Evolutionary conservation across 2,329 filamentous ascomycete genomes (phyloP).

Genomic region (Fusarium protoensiforme): DNA sequence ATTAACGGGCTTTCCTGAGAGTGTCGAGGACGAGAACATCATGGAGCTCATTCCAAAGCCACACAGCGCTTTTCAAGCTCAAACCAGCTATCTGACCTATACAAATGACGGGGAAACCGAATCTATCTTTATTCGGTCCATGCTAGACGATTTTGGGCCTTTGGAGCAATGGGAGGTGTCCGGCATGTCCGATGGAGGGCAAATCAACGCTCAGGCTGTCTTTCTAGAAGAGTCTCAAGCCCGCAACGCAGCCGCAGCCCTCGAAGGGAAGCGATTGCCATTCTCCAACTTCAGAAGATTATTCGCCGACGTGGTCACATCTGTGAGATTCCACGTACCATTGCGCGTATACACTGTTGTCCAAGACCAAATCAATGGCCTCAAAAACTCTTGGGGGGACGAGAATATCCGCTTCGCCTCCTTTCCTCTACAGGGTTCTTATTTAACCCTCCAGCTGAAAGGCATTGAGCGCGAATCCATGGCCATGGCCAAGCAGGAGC

Average conservation of each 20-base stretch:
- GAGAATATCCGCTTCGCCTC: slow-evolving; percentile 24
- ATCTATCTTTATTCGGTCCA: slow-evolving; percentile 40
- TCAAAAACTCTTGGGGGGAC: slow-evolving; percentile 44
- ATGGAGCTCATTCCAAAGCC: background rate
- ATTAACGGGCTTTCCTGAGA: background rate
- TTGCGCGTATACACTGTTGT: slow-evolving; percentile 47
- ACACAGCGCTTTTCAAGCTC: background rate
- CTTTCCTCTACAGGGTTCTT: slow-evolving; percentile 28
- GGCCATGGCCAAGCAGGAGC: background rate
- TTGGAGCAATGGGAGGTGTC: slow-evolving; percentile 50
- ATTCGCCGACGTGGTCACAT: slow-evolving; percentile 50
- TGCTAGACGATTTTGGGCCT: slow-evolving; percentile 45
- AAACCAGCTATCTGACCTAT: slow-evolving; percentile 36
- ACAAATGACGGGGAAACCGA: slow-evolving; percentile 31
- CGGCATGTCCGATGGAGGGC: slow-evolving; percentile 41
- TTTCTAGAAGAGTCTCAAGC: slow-evolving; percentile 54
- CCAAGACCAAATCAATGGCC: slow-evolving; percentile 41
- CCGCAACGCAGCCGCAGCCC: slow-evolving; percentile 42
- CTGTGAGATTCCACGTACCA: slow-evolving; percentile 52
- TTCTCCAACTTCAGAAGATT: slow-evolving; percentile 48
- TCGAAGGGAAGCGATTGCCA: slow-evolving; percentile 46
- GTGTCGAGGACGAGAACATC: slow-evolving; percentile 4
- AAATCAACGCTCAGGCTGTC: slow-evolving; percentile 52
- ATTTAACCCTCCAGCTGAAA: slow-evolving; percentile 15
- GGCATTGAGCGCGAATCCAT: slow-evolving; percentile 8